Base-by-base conservation (phyloP, 2,329 filamentous ascomycete genomes). In the Aspergillus piperis region DNA sequence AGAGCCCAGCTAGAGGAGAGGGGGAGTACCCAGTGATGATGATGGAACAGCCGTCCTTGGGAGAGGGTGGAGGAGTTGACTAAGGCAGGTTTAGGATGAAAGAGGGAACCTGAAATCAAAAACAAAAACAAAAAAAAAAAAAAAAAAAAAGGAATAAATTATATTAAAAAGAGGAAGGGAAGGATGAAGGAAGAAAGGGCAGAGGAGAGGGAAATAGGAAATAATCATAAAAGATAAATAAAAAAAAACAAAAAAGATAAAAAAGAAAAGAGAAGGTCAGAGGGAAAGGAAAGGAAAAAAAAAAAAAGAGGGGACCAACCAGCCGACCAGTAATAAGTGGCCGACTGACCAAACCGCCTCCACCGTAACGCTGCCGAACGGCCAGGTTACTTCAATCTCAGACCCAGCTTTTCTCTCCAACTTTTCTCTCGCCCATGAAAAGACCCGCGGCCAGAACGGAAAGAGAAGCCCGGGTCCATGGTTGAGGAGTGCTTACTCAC, bases 381-480 rank as follows among this genome's bases (percentile, higher is more conserved):
- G 51, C 19, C 32, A 53, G 51, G 51, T 39, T 53, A 53, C 21
- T 38, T 44, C 41, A 19, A 44, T 44, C 19, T 11, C 13, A 23
- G 41, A 44, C 19, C 41, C 41, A 44, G 41, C 19, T 11, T 21
- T 44, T 44, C 41, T 21, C 41, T 23, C 8, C 32, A 36, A 13
- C 32, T 36, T 36, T 36, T 36, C 32, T 36, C 32, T 36, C 32
- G 11, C 32, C 32, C 32, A 36, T 13, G 32, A 41, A 38, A 47
- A 47, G 39, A 47, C 23, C 47, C 47, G 47, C 47, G 53, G 53
- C 53, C 42, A 55, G 53, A 55, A 55, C 25, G 42, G 53, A 32
- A 55, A 30, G 38, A 55, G 53, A 55, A 55, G 36, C 25, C 53
- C 53, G 30, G 27, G 27, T 55, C 53, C 53, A 55, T 55, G 53